A percentile compares a stretch with the other conserved stretches of the same genome.
Evolutionary conservation across 2,329 filamentous ascomycete genomes (phyloP).

Genomic region (Curvularia sp.): DNA sequence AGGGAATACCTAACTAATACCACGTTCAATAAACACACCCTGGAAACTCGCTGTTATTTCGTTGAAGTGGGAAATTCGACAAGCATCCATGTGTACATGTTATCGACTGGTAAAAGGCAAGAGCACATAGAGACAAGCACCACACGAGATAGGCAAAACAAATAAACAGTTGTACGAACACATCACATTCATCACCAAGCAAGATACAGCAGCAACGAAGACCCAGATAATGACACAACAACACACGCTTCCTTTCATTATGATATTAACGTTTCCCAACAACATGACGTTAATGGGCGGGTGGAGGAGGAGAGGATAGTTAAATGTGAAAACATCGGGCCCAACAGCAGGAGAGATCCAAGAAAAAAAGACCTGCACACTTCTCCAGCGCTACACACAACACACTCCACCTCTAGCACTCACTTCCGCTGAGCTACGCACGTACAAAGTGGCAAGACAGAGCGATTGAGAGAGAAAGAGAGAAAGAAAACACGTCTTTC

Average conservation of each 20-base stretch:
- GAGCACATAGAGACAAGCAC: neutral
- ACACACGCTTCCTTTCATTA: slow-evolving; percentile 18
- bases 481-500: neutral
- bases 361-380: slow-evolving; percentile 2
- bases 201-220: neutral
- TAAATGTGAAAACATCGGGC: neutral
- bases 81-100: no score
- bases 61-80: no score
- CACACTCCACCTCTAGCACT: neutral
- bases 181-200: neutral
- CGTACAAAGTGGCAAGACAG: slow-evolving; percentile 1
- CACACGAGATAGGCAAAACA: neutral
- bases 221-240: slow-evolving; percentile 1
- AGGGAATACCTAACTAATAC: no score
- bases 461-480: neutral
- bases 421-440: slow-evolving; percentile 1
- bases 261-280: slow-evolving; percentile 16
- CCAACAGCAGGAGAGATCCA: neutral
- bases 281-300: slow-evolving; percentile 8
- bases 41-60: no score
- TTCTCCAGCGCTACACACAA: neutral
- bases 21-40: no score
- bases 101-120: neutral
- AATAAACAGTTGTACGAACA: neutral
- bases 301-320: neutral